These are phyloP conservation scores for Ensete ventricosum DNA, from an alignment of 176 grass and related monocot species.

Conservation along the genomic window DNA sequence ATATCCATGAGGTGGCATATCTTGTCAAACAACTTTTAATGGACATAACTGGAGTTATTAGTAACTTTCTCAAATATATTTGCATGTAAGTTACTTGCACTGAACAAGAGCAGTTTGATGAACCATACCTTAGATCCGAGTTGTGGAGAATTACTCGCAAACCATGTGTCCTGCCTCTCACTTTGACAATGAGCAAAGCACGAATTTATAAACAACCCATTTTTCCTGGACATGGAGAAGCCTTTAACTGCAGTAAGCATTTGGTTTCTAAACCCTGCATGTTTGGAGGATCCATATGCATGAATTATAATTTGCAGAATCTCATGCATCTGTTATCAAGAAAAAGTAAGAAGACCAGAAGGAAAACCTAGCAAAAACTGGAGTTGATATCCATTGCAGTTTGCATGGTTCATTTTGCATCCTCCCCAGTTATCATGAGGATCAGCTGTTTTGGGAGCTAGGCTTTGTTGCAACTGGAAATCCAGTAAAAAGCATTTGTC, in stretches of 20 bases:
- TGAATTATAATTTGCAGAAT: neutral
- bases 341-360: neutral
- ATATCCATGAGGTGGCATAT: too few relatives aligned
- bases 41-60: neutral
- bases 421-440: conserved; percentile 49
- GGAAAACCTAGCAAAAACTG: conserved; percentile 68
- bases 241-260: conserved; percentile 67
- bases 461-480: conserved; percentile 74
- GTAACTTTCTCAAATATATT: neutral
- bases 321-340: neutral
- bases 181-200: conserved; percentile 98
- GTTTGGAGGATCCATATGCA: neutral
- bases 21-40: too few relatives aligned
- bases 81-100: neutral
- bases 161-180: conserved; percentile 90
- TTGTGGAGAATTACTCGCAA: conserved; percentile 50
- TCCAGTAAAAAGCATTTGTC: neutral
- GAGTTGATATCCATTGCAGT: conserved; percentile 60
- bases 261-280: conserved; percentile 79
- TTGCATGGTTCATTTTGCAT: conserved; percentile 64
- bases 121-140: conserved; percentile 70
- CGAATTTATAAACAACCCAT: conserved; percentile 88
- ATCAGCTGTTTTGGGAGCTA: conserved; percentile 65
- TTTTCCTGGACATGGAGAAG: conserved; percentile 53
- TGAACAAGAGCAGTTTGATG: neutral